Evolutionary conservation across 2,329 filamentous ascomycete species (phyloP).

Genomic region (Ramichloridium luteum): DNA sequence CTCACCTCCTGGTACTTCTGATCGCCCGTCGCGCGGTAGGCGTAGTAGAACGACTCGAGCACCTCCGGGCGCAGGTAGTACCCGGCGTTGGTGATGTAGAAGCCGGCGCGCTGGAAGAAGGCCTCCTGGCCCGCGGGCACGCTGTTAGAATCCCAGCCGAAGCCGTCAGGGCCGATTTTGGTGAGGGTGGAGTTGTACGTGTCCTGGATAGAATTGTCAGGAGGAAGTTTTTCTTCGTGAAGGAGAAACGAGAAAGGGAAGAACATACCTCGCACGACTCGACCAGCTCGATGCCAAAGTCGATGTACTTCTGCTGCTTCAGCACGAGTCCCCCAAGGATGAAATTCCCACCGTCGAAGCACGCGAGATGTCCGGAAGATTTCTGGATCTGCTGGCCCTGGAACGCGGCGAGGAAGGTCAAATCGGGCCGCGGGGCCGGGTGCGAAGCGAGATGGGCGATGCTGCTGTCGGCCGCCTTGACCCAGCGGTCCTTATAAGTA

Average conservation of each 20-base stretch:
- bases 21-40: constrained; percentile 67
- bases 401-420: constrained; percentile 59
- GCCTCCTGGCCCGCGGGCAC: constrained; percentile 29
- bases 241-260: no score
- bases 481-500: constrained; percentile 50
- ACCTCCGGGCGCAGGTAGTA: constrained; percentile 54
- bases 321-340: constrained; percentile 68
- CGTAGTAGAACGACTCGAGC: constrained; percentile 76
- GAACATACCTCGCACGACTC: constrained; percentile 47
- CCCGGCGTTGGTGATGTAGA: constrained; percentile 49
- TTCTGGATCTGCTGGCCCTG: constrained; percentile 31
- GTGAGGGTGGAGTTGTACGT: constrained; percentile 60
- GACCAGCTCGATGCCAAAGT: constrained; percentile 62
- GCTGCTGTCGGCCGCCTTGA: constrained; percentile 60
- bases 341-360: constrained; percentile 77
- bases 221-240: no score
- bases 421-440: constrained; percentile 51
- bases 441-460: constrained; percentile 60
- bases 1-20: constrained; percentile 54
- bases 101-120: constrained; percentile 58
- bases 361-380: constrained; percentile 47
- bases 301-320: constrained; percentile 50
- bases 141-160: constrained; percentile 27
- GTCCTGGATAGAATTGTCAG: no score
- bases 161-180: constrained; percentile 61